These are phyloP conservation scores for Lactarius akahatsu DNA, from an alignment of 768 basidiomycete species.

Conservation along the genomic window DNA sequence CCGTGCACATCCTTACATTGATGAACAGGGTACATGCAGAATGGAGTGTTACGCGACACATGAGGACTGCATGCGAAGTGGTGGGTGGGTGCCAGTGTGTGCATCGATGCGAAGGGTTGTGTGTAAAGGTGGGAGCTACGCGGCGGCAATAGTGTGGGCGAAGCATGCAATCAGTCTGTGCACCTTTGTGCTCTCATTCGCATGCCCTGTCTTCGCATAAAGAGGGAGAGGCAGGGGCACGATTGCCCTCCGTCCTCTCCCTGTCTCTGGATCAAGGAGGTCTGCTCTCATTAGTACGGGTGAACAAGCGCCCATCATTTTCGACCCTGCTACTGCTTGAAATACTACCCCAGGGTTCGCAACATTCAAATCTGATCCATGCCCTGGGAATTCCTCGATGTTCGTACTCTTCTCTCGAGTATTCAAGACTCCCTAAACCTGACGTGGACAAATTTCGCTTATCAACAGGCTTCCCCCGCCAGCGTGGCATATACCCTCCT, in stretches of 20 bases:
- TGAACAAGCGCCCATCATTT: not conserved
- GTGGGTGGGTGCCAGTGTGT: not conserved
- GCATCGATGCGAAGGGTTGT: not conserved
- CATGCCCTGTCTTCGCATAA: not conserved
- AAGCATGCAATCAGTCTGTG: not conserved
- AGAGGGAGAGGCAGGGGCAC: not conserved
- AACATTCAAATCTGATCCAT: conserved; percentile 4
- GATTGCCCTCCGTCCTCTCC: not conserved
- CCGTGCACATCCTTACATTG: not conserved
- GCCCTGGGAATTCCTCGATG: conserved; percentile 27
- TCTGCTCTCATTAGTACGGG: not conserved
- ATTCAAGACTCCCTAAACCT: not conserved
- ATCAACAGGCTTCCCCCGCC: conserved; percentile 49
- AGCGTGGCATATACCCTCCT: conserved; percentile 63
- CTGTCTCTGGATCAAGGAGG: not conserved
- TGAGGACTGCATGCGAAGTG: not conserved
- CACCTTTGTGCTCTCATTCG: not conserved
- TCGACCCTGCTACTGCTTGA: not conserved
- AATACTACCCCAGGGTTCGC: not conserved
- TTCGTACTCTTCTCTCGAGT: conserved; percentile 15
- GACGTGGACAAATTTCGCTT: conserved; percentile 33
- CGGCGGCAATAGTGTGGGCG: not conserved
- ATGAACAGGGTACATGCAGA: not conserved
- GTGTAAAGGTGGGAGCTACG: not conserved
- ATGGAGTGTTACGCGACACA: not conserved